Conservation (phyloP, 2,329 filamentous ascomycete species). For the Ophiostoma montium region DNA sequence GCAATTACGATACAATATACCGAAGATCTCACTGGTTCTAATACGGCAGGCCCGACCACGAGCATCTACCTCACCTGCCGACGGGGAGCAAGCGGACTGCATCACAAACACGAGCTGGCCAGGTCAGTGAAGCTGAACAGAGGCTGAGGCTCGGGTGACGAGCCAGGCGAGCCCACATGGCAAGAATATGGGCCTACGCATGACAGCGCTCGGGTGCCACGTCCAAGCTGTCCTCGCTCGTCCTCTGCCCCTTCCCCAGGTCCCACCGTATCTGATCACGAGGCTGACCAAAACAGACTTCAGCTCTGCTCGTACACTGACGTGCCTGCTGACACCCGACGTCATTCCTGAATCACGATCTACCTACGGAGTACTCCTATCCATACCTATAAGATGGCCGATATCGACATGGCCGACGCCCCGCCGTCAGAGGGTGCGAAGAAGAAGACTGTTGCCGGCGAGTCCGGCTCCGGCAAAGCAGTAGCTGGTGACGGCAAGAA, state of each 20-base stretch:
- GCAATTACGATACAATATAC: neutral
- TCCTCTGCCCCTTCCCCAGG: neutral
- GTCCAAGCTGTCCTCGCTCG: neutral
- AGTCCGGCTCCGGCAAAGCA: constrained; percentile 25
- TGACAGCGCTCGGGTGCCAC: too few relatives aligned
- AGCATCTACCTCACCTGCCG: too few relatives aligned
- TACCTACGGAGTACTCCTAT: neutral
- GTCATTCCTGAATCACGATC: neutral
- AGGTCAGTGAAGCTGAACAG: too few relatives aligned
- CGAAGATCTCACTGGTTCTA: too few relatives aligned
- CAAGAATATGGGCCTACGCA: too few relatives aligned
- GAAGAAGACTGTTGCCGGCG: constrained; percentile 34
- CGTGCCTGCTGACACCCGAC: neutral
- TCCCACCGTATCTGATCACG: neutral
- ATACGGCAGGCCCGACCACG: too few relatives aligned
- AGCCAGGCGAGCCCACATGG: too few relatives aligned
- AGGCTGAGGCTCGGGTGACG: too few relatives aligned
- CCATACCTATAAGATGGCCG: constrained; percentile 51
- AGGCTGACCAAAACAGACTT: neutral
- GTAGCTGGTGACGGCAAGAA: constrained; percentile 33
- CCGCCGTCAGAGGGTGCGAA: constrained; percentile 36
- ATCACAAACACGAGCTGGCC: too few relatives aligned
- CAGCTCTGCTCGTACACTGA: neutral
- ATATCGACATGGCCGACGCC: constrained; percentile 93
- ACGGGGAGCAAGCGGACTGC: too few relatives aligned